phyloP scores from a whole-genome alignment of 768 basidiomycete species.

The Fomitopsis pulvina region DNA sequence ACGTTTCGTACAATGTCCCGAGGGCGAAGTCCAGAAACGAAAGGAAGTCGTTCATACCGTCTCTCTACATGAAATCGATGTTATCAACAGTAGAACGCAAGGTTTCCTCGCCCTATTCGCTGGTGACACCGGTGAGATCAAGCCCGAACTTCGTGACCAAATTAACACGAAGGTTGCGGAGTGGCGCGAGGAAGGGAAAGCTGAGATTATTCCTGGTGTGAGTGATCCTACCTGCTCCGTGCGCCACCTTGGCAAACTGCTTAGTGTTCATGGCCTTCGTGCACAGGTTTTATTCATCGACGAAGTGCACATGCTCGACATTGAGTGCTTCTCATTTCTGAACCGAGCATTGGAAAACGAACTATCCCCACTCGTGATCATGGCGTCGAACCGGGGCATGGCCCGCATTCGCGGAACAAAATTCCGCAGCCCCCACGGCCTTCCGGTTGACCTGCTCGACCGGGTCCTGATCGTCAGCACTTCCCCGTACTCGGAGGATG shows the following conservation, averaged over 20 bases:
- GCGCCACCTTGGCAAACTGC: neutral
- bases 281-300: slow-evolving; percentile 93
- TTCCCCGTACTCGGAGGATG: slow-evolving; percentile 73
- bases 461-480: slow-evolving; percentile 95
- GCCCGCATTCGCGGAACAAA: slow-evolving; percentile 93
- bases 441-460: slow-evolving; percentile 92
- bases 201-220: slow-evolving; percentile 94
- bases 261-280: neutral
- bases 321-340: slow-evolving; percentile 98
- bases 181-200: slow-evolving; percentile 98
- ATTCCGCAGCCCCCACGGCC: slow-evolving; percentile 89
- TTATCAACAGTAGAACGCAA: slow-evolving; percentile 98
- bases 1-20: slow-evolving; percentile 96
- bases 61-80: slow-evolving; percentile 97
- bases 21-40: slow-evolving; percentile 96
- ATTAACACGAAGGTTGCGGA: slow-evolving; percentile 96
- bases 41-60: slow-evolving; percentile 98
- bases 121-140: slow-evolving; percentile 98
- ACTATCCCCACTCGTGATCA: slow-evolving; percentile 91
- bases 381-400: slow-evolving; percentile 97
- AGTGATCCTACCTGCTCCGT: slow-evolving; percentile 21
- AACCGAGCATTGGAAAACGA: slow-evolving; percentile 95
- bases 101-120: slow-evolving; percentile 94
- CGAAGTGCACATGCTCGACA: slow-evolving; percentile 99
- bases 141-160: slow-evolving; percentile 91